phyloP scores from a whole-genome alignment of 768 basidiomycete species.

The Plicaturopsis crispa region DNA sequence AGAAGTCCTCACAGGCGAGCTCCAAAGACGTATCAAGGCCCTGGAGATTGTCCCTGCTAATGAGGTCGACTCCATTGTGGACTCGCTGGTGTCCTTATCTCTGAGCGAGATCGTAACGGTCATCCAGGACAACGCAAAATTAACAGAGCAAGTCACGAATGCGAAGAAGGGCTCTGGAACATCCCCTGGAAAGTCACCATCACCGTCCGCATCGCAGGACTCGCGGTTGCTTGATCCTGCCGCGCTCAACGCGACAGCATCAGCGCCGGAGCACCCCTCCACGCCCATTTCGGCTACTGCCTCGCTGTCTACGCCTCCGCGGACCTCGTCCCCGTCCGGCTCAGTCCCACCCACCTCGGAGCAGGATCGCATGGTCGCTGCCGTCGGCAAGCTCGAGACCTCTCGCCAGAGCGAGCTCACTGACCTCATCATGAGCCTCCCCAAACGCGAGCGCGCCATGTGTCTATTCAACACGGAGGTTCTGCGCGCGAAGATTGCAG shows the following conservation, averaged over 20 bases:
- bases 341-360: slow-evolving; percentile 60
- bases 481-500: slow-evolving; percentile 66
- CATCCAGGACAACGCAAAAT: slow-evolving; percentile 61
- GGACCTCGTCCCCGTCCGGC: slow-evolving; percentile 72
- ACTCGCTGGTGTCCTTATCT: slow-evolving; percentile 61
- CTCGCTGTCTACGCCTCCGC: slow-evolving; percentile 72
- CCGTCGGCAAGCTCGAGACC: slow-evolving; percentile 59
- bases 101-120: slow-evolving; percentile 72
- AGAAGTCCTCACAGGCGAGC: slow-evolving; percentile 78
- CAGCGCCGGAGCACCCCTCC: slow-evolving; percentile 85
- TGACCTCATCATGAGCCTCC: slow-evolving; percentile 76
- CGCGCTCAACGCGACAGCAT: slow-evolving; percentile 65
- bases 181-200: slow-evolving; percentile 44
- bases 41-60: slow-evolving; percentile 42
- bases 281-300: slow-evolving; percentile 76
- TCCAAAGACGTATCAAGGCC: slow-evolving; percentile 64
- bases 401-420: slow-evolving; percentile 56
- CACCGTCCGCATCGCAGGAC: slow-evolving; percentile 58
- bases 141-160: slow-evolving; percentile 54
- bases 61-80: slow-evolving; percentile 61
- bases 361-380: slow-evolving; percentile 63
- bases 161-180: slow-evolving; percentile 11
- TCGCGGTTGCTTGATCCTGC: slow-evolving; percentile 62
- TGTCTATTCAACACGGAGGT: slow-evolving; percentile 86
- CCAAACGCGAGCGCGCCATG: slow-evolving; percentile 85